These are phyloP conservation scores for Corchorus olitorius DNA, from an alignment of 345 rosid species.

Conservation along the genomic window DNA sequence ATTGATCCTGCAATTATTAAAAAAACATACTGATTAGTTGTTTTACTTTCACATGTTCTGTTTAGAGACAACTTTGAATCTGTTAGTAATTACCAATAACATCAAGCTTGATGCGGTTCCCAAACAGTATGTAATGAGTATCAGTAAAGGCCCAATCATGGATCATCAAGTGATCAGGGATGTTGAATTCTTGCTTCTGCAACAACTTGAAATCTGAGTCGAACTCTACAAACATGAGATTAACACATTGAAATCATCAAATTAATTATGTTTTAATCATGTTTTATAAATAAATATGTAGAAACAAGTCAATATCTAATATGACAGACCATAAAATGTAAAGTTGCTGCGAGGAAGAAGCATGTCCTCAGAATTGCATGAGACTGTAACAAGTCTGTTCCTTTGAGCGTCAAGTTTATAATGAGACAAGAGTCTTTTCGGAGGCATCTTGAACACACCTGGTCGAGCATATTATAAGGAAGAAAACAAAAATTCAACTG, in stretches of 20 bases:
- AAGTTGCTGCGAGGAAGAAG: slow-evolving; percentile 78
- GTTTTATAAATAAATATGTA: background rate
- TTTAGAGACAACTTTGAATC: background rate
- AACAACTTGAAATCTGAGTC: slow-evolving; percentile 60
- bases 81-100: slow-evolving; percentile 47
- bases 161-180: slow-evolving; percentile 84
- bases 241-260: background rate
- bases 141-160: slow-evolving; percentile 98
- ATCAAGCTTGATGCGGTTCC: slow-evolving; percentile 77
- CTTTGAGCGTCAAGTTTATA: slow-evolving; percentile 67
- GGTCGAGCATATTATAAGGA: slow-evolving; percentile 8
- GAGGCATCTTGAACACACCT: slow-evolving; percentile 90
- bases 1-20: slow-evolving; percentile 57
- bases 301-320: background rate
- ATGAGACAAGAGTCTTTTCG: slow-evolving; percentile 87
- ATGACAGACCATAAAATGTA: slow-evolving; percentile 67
- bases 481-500: background rate
- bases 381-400: slow-evolving; percentile 61
- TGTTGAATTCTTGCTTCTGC: slow-evolving; percentile 55
- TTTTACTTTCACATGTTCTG: background rate
- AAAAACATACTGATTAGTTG: background rate
- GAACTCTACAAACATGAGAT: slow-evolving; percentile 46
- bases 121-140: slow-evolving; percentile 70
- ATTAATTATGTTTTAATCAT: background rate
- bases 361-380: slow-evolving; percentile 96